Base-by-base conservation (phyloP, 495 filamentous ascomycete genomes). In the Annulohypoxylon maeteangense region DNA sequence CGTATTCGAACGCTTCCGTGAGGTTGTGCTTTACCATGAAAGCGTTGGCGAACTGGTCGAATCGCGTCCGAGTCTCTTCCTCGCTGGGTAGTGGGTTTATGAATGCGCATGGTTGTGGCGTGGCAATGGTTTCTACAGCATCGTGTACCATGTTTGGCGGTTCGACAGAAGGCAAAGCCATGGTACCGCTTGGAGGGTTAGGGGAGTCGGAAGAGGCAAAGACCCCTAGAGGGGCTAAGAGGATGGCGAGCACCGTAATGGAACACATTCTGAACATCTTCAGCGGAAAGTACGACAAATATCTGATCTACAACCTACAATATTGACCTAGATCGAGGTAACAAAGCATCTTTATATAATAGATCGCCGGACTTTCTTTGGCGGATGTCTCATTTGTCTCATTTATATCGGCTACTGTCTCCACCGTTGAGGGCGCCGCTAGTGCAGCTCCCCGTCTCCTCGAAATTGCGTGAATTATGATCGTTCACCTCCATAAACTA, bases 21-120 rank as follows among this genome's bases (percentile, higher is more conserved):
- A 79, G 70, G 25, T 79, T 81, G 61, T 76, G 78, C 22, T 53
- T 67, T 14, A 71, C 59, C 16, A 81, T 58, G 55, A 81, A 80
- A 3, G 76, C 78, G 2, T 78, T n/a, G 3, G 77, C 77, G 51
- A 81, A 80, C 23, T 64, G 58, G 56, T 79, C 67, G 55, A 74
- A 75, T 7, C 76, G 68, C n/a, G 20, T 68, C 6, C 65, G 54
- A 3, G 72, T 74, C 59, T 76, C 73, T 4, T 76, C 63, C 16
- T 71, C 73, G 27, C 66, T 67, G 7, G 69, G 72, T 34, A 58
- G 60, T 29, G 74, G 68, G 18, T 36, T 34, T 27, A 74, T 29
- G 3, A 56, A 51, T 4, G 58, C 42, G 44, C 71, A 76, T 7
- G 74, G 74, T 7, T 58, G 50, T 16, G 74, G 74, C 10, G 45